Conservation (phyloP, 257 asterid species). For the Solanum etuberosum region DNA sequence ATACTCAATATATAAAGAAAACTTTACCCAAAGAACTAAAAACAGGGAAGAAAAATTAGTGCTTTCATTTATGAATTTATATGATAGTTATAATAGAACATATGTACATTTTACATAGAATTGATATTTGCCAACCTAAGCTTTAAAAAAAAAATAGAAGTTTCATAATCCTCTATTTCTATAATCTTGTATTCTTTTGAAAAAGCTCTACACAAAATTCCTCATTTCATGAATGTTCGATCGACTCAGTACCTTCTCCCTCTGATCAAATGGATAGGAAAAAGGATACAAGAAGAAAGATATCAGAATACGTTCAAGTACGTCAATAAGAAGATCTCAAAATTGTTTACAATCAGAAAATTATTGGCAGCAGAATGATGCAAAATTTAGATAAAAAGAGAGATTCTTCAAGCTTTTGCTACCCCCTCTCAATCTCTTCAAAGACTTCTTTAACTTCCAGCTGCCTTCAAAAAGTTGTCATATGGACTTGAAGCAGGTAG, state of each 20-base stretch:
- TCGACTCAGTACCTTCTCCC: neutral
- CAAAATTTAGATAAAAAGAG: neutral
- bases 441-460: conserved; percentile 32
- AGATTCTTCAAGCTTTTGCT: neutral
- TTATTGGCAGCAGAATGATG: neutral
- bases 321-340: neutral
- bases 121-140: neutral
- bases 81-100: neutral
- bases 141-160: neutral
- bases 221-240: neutral
- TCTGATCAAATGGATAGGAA: neutral
- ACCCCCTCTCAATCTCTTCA: neutral
- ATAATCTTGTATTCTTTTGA: neutral
- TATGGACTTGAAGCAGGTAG: conserved; percentile 66
- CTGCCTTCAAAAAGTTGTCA: conserved; percentile 79
- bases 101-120: neutral
- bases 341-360: neutral
- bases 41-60: neutral
- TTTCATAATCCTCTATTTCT: neutral
- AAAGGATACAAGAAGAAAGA: neutral
- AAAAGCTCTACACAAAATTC: neutral
- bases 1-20: neutral
- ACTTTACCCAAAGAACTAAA: neutral
- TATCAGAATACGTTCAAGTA: neutral
- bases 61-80: neutral